phyloP scores from a whole-genome alignment of 1,139 yeast species.

The Pichia sp. region DNA sequence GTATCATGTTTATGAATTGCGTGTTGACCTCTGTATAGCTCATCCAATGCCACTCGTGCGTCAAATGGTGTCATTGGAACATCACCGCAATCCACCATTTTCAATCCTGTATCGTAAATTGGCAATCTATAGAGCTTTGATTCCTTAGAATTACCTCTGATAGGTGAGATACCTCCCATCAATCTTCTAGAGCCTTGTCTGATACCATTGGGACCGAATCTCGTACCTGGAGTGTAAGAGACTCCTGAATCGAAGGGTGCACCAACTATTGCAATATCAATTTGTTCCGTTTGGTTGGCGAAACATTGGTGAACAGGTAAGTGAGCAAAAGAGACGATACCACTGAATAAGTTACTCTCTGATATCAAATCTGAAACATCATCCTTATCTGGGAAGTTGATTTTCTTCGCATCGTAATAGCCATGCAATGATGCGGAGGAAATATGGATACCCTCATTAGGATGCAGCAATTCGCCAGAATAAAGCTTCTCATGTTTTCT shows the following conservation, averaged over 20 bases:
- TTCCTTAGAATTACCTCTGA: conserved; percentile 27
- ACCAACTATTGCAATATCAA: conserved; percentile 45
- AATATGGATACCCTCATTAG: no score
- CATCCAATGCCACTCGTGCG: conserved; percentile 45
- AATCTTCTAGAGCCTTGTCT: conserved; percentile 36
- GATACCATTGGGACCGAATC: conserved; percentile 45
- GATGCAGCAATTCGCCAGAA: conserved; percentile 8
- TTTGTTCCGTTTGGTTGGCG: conserved; percentile 16
- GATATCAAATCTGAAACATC: conserved; percentile 24
- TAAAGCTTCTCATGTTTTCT: conserved; percentile 8
- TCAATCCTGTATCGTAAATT: conserved; percentile 23
- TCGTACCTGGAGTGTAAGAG: conserved; percentile 42
- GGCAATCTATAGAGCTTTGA: conserved; percentile 24
- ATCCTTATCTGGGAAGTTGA: conserved; percentile 27
- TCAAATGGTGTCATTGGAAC: conserved; percentile 52
- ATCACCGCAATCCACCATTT: conserved; percentile 49
- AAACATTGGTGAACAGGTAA: conserved; percentile 36
- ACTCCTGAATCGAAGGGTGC: conserved; percentile 49
- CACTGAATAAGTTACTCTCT: conserved; percentile 29
- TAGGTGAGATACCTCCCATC: conserved; percentile 31
- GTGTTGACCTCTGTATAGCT: conserved; percentile 43
- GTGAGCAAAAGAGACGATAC: conserved; percentile 42
- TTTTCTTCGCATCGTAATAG: conserved; percentile 15
- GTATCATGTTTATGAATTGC: conserved; percentile 35
- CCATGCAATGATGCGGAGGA: conserved; percentile 3